phyloP scores from a whole-genome alignment of 306 rosid genomes.

The Argentina anserina region DNA sequence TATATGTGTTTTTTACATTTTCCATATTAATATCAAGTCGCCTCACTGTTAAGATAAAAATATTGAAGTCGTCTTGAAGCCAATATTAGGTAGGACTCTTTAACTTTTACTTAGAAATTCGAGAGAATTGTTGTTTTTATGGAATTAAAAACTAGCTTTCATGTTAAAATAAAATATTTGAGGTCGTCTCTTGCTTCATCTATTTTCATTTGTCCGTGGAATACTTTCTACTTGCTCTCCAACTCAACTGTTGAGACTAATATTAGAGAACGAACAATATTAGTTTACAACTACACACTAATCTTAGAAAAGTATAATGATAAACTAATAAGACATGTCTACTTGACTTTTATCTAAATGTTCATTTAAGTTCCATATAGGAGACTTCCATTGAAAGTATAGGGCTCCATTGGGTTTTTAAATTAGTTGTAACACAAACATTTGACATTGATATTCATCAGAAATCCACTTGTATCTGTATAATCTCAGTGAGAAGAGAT shows the following conservation, averaged over 20 bases:
- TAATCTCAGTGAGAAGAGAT: background rate
- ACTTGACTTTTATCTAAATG: no score
- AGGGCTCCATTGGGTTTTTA: background rate
- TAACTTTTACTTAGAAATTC: slow-evolving; percentile 42
- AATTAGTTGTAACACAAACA: background rate
- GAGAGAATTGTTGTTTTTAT: slow-evolving; percentile 52
- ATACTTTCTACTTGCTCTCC: slow-evolving; percentile 19
- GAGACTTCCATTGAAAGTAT: no score
- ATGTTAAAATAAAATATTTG: slow-evolving; percentile 1
- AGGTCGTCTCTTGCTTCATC: slow-evolving; percentile 26
- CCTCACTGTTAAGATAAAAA: no score
- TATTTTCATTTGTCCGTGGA: slow-evolving; percentile 26
- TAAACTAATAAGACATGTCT: no score
- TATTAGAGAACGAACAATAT: background rate
- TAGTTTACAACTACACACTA: background rate
- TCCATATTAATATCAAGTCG: no score
- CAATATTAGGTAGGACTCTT: slow-evolving; percentile 49
- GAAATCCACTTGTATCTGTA: background rate
- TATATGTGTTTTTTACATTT: background rate
- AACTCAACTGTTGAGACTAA: slow-evolving; percentile 2
- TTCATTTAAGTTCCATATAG: no score
- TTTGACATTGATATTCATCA: background rate
- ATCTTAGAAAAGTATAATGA: no score
- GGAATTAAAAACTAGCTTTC: slow-evolving; percentile 15
- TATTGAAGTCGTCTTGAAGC: slow-evolving; percentile 28